These are phyloP conservation scores for Eutypa lata DNA, from an alignment of 2,329 filamentous ascomycete genomes.

Conservation along the genomic window DNA sequence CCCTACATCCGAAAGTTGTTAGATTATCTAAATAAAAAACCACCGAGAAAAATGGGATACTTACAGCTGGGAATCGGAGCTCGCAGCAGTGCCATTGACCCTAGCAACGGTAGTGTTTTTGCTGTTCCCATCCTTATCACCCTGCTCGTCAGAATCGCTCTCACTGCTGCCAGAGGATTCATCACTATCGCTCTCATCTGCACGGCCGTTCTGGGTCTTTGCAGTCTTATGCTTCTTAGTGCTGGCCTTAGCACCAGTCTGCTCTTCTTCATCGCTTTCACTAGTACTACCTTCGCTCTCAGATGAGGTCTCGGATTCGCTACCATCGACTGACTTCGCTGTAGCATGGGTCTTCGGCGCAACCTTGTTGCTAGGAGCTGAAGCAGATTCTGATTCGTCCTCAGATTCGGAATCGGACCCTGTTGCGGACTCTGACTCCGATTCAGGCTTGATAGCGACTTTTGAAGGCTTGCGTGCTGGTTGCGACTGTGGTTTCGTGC, in stretches of 20 bases:
- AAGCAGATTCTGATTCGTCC: conserved; percentile 13
- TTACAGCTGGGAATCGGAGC: conserved; percentile 19
- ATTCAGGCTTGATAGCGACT: conserved; percentile 9
- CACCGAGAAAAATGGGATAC: conserved; percentile 2
- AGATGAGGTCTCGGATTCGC: conserved; percentile 4
- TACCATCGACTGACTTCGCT: conserved; percentile 14
- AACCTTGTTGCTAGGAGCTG: conserved; percentile 10
- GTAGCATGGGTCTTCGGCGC: conserved; percentile 17
- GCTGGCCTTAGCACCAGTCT: neutral
- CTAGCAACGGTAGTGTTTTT: conserved; percentile 14
- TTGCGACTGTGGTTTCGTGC: conserved; percentile 12
- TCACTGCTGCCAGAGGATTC: conserved; percentile 8
- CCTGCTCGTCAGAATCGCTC: conserved; percentile 1
- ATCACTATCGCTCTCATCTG: conserved; percentile 5
- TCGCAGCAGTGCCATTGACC: conserved; percentile 12
- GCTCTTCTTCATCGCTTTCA: conserved; percentile 33
- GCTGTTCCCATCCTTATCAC: conserved; percentile 1
- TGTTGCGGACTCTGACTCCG: conserved; percentile 10
- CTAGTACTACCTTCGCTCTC: conserved; percentile 26
- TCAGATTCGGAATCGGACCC: conserved; percentile 10
- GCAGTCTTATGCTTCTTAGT: neutral
- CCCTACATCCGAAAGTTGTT: conserved; percentile 15
- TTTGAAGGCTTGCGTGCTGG: conserved; percentile 14
- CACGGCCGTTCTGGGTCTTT: conserved; percentile 3
- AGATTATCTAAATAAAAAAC: neutral